phyloP scores from a whole-genome alignment of 345 rosid species.

The Lepidium africanum region DNA sequence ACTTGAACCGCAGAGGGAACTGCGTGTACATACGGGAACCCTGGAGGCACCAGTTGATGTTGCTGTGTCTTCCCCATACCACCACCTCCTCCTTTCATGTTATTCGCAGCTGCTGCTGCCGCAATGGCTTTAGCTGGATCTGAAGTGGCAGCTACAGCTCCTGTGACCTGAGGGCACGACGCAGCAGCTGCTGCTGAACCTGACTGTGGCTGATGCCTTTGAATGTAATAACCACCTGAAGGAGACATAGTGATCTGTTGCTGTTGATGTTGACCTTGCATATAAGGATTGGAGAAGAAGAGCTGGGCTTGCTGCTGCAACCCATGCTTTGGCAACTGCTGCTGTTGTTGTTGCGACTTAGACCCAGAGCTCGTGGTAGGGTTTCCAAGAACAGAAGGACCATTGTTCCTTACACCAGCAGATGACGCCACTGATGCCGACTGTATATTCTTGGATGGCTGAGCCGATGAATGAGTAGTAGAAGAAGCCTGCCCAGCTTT shows the following conservation, averaged over 20 bases:
- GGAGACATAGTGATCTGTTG: slow-evolving; percentile 36
- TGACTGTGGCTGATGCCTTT: slow-evolving; percentile 54
- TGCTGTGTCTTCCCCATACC: slow-evolving; percentile 44
- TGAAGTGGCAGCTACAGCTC: slow-evolving; percentile 26
- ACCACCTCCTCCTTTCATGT: slow-evolving; percentile 63
- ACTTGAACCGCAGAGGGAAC: slow-evolving; percentile 59
- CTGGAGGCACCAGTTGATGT: slow-evolving; percentile 53
- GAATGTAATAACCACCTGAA: slow-evolving; percentile 50
- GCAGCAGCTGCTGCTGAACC: slow-evolving; percentile 27
- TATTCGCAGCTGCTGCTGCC: slow-evolving; percentile 41
- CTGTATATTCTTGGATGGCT: slow-evolving; percentile 58
- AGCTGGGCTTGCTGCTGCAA: slow-evolving; percentile 53
- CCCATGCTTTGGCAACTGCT: slow-evolving; percentile 47
- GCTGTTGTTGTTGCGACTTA: slow-evolving; percentile 65
- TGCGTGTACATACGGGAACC: slow-evolving; percentile 54
- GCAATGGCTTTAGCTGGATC: slow-evolving; percentile 74
- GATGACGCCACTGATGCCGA: slow-evolving; percentile 50
- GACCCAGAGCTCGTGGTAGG: slow-evolving; percentile 42
- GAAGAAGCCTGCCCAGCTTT: slow-evolving; percentile 63
- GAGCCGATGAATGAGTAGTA: slow-evolving; percentile 44
- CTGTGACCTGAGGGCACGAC: slow-evolving; percentile 40
- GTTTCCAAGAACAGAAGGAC: slow-evolving; percentile 65
- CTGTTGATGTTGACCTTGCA: slow-evolving; percentile 46
- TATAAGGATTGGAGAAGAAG: slow-evolving; percentile 42
- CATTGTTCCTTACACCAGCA: slow-evolving; percentile 44